Base-by-base conservation (phyloP, 2,329 filamentous ascomycete genomes). In the Aspergillus ruber region DNA sequence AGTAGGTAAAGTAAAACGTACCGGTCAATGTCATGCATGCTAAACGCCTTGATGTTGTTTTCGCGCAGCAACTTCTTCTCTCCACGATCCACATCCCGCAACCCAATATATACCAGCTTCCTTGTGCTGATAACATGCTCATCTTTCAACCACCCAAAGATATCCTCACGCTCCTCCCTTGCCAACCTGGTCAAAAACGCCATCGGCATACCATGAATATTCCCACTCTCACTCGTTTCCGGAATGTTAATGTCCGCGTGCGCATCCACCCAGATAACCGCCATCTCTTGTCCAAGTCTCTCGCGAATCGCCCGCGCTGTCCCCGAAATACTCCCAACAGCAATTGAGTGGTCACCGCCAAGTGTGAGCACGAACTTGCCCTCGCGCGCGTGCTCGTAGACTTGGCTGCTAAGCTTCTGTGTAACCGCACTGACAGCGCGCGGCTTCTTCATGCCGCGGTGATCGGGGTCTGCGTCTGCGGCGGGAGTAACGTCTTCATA, bases 221-320 rank as follows among this genome's bases (percentile, higher is more conserved):
- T 97, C 29, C 93, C 93, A 57, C 86, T 93, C 38, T 80, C 86
- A 56, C 86, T 91, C 42, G 82, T 85, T 79, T 97, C 90, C 45
- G 91, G 93, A 1, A 88, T 90, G 74, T 98, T 98, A 76, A 98
- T 96, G 70, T 98, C 93, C 46, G 91, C 86, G 70, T 98, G 93
- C 21, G 93, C 93, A 70, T 98, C 93, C 27, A 98, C 93, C 93
- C 93, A 98, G 68, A 98, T 94, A 49, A 98, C 88, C 10, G 90
- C 93, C 53, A 96, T 84, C 60, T 97, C 91, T 47, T 85, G 79
- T 40, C 76, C 82, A 50, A 95, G 74, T 15, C 91, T 76, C 77
- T 98, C 90, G 49, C 88, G 82, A 36, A 88, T 84, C 0, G 91
- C 93, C 73, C 85, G 88, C 32, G 90, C 88, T 1, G 86, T 88